These are phyloP conservation scores for Phytophthora niederhauseri DNA, from an alignment of 352 stramenopile species.

Conservation along the genomic window DNA sequence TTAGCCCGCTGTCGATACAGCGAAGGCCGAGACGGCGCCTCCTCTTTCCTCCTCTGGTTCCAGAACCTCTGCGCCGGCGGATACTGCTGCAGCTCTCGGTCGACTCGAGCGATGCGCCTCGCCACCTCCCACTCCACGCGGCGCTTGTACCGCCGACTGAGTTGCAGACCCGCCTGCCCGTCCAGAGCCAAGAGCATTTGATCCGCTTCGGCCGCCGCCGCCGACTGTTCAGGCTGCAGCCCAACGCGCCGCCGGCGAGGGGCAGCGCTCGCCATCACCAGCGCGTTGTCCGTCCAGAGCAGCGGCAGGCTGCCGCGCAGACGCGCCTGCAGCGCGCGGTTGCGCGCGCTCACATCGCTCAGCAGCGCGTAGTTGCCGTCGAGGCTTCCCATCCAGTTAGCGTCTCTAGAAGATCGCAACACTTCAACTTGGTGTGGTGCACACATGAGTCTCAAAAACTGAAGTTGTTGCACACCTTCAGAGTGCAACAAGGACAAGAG, in stretches of 20 bases:
- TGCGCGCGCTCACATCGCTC: slow-evolving; percentile 51
- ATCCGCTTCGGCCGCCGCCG: slow-evolving; percentile 14
- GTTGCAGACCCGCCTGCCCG: slow-evolving; percentile 24
- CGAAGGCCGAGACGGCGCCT: slow-evolving; percentile 2
- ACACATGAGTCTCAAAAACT: background rate
- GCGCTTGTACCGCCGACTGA: slow-evolving; percentile 43
- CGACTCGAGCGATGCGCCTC: slow-evolving; percentile 69
- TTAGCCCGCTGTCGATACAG: background rate
- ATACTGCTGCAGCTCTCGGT: slow-evolving; percentile 59
- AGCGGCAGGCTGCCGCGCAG: slow-evolving; percentile 57
- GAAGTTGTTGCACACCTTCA: too few relatives aligned
- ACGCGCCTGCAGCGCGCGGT: slow-evolving; percentile 51
- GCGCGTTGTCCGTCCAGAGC: slow-evolving; percentile 53
- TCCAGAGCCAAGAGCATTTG: slow-evolving; percentile 30
- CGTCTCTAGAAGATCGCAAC: slow-evolving; percentile 12
- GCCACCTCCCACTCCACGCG: slow-evolving; percentile 77
- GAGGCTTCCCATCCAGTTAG: slow-evolving; percentile 31
- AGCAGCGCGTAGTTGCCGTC: slow-evolving; percentile 66
- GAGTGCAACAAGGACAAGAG: background rate
- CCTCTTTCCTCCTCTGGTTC: slow-evolving; percentile 48
- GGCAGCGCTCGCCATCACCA: slow-evolving; percentile 42
- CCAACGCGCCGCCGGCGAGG: background rate
- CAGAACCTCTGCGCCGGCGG: slow-evolving; percentile 59
- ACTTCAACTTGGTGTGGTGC: slow-evolving; percentile 19
- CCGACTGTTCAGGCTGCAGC: slow-evolving; percentile 11